Base-by-base conservation (phyloP, 2,329 filamentous ascomycete genomes). In the Pseudogymnoascus sp. region DNA sequence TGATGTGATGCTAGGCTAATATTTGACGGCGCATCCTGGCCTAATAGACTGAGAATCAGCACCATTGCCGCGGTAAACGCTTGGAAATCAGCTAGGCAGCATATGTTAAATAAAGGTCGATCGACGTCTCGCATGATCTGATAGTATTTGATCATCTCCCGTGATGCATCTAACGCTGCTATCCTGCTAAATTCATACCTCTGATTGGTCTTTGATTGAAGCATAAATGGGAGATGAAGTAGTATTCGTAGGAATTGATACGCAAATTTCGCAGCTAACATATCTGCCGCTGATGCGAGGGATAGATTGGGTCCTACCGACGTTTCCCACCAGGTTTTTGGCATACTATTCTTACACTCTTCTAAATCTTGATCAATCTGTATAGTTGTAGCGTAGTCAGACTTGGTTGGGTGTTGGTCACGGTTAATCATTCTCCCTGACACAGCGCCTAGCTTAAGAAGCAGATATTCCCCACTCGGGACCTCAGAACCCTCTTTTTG, bases 41-140 rank as follows among this genome's bases (percentile, higher is more conserved):
- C 45, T 43, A 79, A 69, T 12, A 80, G 65, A 61, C 80, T 76
- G 35, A 80, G 69, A 2, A 78, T 67, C 4, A 82, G 65, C 0
- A 80, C 70, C 66, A 80, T 74, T 12, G 77, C 75, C 3, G 76
- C 75, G 1, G 73, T 79, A 64, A 82, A 81, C 1, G 74, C 75
- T 60, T 77, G 71, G 59, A 81, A 82, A 64, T 82, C 80, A 55
- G 78, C 71, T 37, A 80, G 65, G 49, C 80, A 79, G 69, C 79
- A 80, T 8, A 77, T 68, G 58, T 76, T 75, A 5, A 74, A 69
- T 11, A 70, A 71, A 14, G 68, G 68, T 5, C 62, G 52, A 18
- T 61, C 63, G 31, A 64, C 69, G 18, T 68, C 68, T 61, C 76
- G 72, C 5, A 78, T 63, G 12, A 68, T 69, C 16, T 71, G 71